Conservation (phyloP, 495 filamentous ascomycete genomes). For the Lasiosphaeria hispida region DNA sequence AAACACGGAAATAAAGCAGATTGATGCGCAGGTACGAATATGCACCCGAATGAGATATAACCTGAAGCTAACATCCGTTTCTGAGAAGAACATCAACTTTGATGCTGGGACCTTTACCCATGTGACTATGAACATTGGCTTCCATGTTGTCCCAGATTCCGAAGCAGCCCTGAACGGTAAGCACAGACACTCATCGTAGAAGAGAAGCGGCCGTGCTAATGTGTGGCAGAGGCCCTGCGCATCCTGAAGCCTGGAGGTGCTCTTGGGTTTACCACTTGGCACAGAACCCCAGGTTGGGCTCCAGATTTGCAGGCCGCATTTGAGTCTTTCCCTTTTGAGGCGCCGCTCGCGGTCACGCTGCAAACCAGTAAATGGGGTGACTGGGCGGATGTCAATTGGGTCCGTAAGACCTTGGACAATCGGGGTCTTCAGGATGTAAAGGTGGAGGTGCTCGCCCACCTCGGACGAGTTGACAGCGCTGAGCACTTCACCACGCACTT, state of each 20-base stretch:
- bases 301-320: slow-evolving; percentile 34
- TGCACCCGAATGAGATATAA: not conserved
- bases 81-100: slow-evolving; percentile 31
- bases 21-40: slow-evolving; percentile 39
- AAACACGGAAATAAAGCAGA: slow-evolving; percentile 28
- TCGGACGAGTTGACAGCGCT: slow-evolving; percentile 27
- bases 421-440: slow-evolving; percentile 35
- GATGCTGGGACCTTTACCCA: slow-evolving; percentile 34
- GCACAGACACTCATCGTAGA: not conserved
- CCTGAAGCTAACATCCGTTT: not conserved
- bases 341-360: slow-evolving; percentile 29
- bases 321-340: slow-evolving; percentile 37
- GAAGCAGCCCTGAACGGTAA: slow-evolving; percentile 38
- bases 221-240: slow-evolving; percentile 33
- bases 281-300: slow-evolving; percentile 28
- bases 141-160: slow-evolving; percentile 43
- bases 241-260: slow-evolving; percentile 39
- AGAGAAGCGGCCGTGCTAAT: slow-evolving; percentile 1
- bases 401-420: slow-evolving; percentile 29
- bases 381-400: slow-evolving; percentile 38
- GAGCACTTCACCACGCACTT: slow-evolving; percentile 31
- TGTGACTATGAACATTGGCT: slow-evolving; percentile 41
- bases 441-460: slow-evolving; percentile 28
- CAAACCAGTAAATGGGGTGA: slow-evolving; percentile 32
- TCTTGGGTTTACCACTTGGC: slow-evolving; percentile 41